These are phyloP conservation scores for Zygoascus flipseniorum DNA, from an alignment of 805 yeast genomes.

Conservation along the genomic window DNA sequence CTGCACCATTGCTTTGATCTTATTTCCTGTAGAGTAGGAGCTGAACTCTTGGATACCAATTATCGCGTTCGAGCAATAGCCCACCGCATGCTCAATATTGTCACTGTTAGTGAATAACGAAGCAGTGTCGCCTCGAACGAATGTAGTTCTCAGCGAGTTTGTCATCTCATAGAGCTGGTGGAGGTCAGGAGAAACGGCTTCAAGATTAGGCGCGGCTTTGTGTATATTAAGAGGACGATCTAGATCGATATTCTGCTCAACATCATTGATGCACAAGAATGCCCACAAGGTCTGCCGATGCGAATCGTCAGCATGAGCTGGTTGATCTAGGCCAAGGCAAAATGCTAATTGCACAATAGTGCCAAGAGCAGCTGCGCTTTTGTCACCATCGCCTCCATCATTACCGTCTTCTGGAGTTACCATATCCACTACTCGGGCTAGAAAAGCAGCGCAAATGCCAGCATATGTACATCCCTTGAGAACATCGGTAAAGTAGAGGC, in stretches of 20 bases:
- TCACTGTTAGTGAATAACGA: neutral
- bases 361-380: neutral
- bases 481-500: neutral
- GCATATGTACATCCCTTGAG: neutral
- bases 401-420: neutral
- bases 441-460: neutral
- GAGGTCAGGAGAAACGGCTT: neutral
- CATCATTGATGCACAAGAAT: neutral
- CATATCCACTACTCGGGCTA: neutral
- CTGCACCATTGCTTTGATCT: neutral
- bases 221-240: neutral
- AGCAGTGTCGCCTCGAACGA: neutral
- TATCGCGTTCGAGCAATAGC: neutral
- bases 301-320: neutral
- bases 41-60: neutral
- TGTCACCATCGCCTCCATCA: neutral
- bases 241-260: neutral
- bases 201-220: neutral
- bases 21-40: neutral
- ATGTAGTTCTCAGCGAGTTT: neutral
- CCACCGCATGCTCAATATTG: neutral
- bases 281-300: neutral
- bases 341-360: neutral
- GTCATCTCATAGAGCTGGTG: neutral
- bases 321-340: neutral